A percentile compares a stretch with the other conserved stretches of the same genome.
phyloP scores from a whole-genome alignment of 305 asterid genomes.

The Vinca major region DNA sequence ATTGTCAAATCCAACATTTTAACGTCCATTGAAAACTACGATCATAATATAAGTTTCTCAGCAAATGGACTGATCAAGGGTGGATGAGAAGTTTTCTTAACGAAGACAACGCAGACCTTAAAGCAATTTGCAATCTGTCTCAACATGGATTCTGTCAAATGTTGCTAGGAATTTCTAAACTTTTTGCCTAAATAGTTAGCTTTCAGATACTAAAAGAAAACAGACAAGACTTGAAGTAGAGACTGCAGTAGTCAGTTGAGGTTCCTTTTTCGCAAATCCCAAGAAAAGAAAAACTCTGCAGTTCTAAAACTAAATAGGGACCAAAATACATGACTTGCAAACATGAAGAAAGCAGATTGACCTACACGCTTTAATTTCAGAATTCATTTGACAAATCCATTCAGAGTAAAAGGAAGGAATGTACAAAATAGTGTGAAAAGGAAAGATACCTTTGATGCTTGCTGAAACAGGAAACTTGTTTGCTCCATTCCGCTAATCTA shows the following conservation, averaged over 20 bases:
- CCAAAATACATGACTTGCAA: slow-evolving; percentile 2
- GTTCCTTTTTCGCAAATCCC: neutral
- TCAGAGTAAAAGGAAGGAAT: neutral
- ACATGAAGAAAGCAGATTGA: neutral
- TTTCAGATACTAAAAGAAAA: neutral
- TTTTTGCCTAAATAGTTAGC: neutral
- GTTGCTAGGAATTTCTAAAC: neutral
- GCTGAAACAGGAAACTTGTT: slow-evolving; percentile 92
- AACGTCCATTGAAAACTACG: no score
- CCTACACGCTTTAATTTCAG: neutral
- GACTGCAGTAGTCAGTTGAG: neutral
- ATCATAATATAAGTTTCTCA: neutral
- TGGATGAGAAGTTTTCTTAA: neutral
- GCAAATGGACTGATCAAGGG: neutral
- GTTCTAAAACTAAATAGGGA: neutral
- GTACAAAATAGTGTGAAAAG: neutral
- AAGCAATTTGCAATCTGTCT: neutral
- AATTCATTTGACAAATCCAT: slow-evolving; percentile 6
- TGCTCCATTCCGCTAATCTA: slow-evolving; percentile 98
- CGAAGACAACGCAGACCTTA: neutral
- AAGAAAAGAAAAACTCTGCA: neutral
- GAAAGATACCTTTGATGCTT: slow-evolving; percentile 70
- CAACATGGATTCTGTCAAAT: neutral
- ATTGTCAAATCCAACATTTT: neutral
- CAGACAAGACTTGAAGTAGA: neutral